Percentiles rank a stretch among this genome's conserved stretches.
These are phyloP conservation scores for Phytophthora quininea DNA, from an alignment of 352 stramenopile genomes.

Conservation along the genomic window DNA sequence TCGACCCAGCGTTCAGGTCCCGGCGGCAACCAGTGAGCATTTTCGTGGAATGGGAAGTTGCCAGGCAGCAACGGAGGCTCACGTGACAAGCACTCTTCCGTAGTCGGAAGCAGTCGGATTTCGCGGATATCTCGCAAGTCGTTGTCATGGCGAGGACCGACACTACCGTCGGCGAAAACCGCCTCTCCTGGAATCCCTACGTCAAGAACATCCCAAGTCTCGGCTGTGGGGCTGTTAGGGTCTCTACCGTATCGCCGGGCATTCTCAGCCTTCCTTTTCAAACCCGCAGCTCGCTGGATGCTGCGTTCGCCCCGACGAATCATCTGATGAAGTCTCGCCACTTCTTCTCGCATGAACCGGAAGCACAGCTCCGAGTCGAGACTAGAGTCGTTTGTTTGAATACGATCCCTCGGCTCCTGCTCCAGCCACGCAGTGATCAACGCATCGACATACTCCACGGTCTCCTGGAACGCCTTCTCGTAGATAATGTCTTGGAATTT, in stretches of 20 bases:
- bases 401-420: conserved; percentile 6
- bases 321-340: conserved; percentile 39
- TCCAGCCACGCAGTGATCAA: conserved; percentile 36
- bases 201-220: conserved; percentile 39
- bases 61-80: conserved; percentile 38
- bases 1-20: conserved; percentile 49
- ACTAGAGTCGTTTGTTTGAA: conserved; percentile 1
- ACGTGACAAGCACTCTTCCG: conserved; percentile 35
- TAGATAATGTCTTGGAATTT: conserved; percentile 61
- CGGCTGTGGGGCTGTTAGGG: not conserved
- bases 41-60: conserved; percentile 44
- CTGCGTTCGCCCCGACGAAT: conserved; percentile 24
- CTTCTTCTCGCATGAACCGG: conserved; percentile 31
- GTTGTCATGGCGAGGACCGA: conserved; percentile 50
- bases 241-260: not conserved
- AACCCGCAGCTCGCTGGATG: conserved; percentile 10
- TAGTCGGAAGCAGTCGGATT: conserved; percentile 45
- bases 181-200: conserved; percentile 28
- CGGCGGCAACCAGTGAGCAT: conserved; percentile 47
- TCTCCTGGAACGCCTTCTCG: conserved; percentile 36
- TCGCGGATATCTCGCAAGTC: conserved; percentile 37
- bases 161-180: conserved; percentile 21
- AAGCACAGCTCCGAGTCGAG: conserved; percentile 43
- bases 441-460: conserved; percentile 23
- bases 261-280: conserved; percentile 15